phyloP scores from a whole-genome alignment of 139 green algal species.

The Micractinium sp. region DNA sequence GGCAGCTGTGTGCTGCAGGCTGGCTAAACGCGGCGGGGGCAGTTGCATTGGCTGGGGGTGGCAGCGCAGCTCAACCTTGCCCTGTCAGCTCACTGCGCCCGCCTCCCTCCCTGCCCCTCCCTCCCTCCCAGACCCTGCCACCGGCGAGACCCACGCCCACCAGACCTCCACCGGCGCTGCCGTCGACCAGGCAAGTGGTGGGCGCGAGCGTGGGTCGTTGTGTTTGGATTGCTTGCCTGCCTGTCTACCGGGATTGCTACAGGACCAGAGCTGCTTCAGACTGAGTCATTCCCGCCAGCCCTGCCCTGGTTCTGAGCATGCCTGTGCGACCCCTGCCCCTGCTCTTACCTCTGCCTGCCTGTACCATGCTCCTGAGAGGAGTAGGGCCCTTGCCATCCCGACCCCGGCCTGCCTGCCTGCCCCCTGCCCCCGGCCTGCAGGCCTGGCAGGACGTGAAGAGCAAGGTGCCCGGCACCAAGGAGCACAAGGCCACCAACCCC shows the following conservation, averaged over 20 bases:
- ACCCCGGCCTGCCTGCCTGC: too few species aligned
- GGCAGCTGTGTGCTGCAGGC: too few species aligned
- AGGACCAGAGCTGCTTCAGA: too few species aligned
- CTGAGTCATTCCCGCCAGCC: too few species aligned
- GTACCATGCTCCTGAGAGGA: neutral
- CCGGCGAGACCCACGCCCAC: neutral
- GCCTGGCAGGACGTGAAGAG: constrained; percentile 4
- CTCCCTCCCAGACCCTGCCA: neutral
- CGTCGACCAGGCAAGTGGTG: neutral
- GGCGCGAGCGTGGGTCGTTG: neutral
- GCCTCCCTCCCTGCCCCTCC: neutral
- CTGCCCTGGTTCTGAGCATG: too few species aligned
- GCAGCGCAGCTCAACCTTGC: too few species aligned
- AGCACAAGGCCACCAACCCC: constrained; percentile 8
- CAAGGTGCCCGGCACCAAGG: constrained; percentile 12
- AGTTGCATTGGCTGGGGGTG: neutral
- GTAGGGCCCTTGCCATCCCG: too few species aligned
- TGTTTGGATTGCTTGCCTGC: too few species aligned
- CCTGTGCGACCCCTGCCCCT: too few species aligned
- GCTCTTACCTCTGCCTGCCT: neutral
- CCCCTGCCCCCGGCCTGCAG: neutral
- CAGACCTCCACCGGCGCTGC: neutral
- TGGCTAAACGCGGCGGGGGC: neutral
- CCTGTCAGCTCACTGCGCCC: too few species aligned
- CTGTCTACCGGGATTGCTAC: too few species aligned